Evolutionary conservation across 2,329 filamentous ascomycete genomes (phyloP).

Genomic region (Metarhizium rileyi): DNA sequence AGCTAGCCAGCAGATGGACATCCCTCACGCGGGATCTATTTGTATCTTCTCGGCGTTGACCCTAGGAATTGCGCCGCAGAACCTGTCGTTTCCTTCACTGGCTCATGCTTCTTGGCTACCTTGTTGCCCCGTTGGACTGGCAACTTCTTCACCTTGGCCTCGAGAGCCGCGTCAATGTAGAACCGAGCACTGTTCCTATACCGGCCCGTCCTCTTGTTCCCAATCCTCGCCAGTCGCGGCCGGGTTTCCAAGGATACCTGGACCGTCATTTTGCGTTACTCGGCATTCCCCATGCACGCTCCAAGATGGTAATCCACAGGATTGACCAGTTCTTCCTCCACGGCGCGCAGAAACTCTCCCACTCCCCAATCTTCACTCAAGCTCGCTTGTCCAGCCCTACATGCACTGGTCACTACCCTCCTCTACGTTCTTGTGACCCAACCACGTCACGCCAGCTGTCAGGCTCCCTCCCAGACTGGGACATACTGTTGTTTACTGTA

Average conservation of each 20-base stretch:
- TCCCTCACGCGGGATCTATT: background rate
- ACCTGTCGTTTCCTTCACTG: background rate
- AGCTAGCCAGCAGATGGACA: background rate
- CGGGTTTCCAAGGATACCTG: background rate
- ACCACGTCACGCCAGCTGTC: constrained; percentile 7
- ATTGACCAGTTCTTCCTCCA: background rate
- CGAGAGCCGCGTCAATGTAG: background rate
- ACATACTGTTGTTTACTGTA: background rate
- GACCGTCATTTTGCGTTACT: background rate
- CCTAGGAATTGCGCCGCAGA: background rate
- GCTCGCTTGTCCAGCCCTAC: background rate
- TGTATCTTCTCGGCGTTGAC: background rate
- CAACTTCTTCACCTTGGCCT: background rate
- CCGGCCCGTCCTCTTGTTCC: too few species aligned
- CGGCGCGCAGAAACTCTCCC: background rate
- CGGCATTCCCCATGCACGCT: background rate
- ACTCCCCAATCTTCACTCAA: background rate
- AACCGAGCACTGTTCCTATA: background rate
- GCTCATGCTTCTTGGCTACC: too few species aligned
- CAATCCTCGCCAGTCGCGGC: background rate
- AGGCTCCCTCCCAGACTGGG: background rate
- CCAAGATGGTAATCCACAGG: background rate
- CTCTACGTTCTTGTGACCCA: constrained; percentile 1
- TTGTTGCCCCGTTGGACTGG: background rate
- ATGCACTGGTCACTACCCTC: background rate